These are phyloP conservation scores for Claviceps africana DNA, from an alignment of 2,329 filamentous ascomycete species.

Conservation along the genomic window DNA sequence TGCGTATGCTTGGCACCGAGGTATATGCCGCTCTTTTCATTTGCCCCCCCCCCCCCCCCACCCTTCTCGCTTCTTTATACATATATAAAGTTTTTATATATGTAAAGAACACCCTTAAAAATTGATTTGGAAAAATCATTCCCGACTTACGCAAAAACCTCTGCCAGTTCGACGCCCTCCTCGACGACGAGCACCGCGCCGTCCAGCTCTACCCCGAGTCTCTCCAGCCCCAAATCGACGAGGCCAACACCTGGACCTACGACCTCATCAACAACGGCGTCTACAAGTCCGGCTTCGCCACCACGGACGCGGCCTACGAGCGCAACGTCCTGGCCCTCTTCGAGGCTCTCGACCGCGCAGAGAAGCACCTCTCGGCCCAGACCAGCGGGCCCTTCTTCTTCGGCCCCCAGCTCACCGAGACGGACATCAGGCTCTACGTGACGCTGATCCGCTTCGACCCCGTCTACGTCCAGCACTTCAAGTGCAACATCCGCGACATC, in stretches of 20 bases:
- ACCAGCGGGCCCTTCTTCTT: conserved; percentile 56
- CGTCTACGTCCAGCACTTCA: conserved; percentile 80
- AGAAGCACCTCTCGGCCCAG: conserved; percentile 46
- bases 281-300: conserved; percentile 72
- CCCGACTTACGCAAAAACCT: neutral
- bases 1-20: conserved; percentile 73
- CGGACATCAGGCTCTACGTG: conserved; percentile 60
- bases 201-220: conserved; percentile 54
- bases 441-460: conserved; percentile 62
- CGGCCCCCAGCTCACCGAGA: conserved; percentile 63
- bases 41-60: neutral
- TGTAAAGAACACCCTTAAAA: too few species aligned
- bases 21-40: conserved; percentile 35
- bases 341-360: conserved; percentile 59
- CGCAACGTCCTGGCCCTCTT: conserved; percentile 59
- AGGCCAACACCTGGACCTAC: conserved; percentile 70
- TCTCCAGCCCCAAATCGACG: conserved; percentile 58
- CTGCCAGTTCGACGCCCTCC: conserved; percentile 50
- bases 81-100: too few species aligned
- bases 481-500: conserved; percentile 76
- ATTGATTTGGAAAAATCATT: neutral
- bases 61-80: neutral
- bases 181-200: conserved; percentile 43
- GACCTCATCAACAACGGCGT: conserved; percentile 57
- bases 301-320: conserved; percentile 70